These are phyloP conservation scores for Euphorbia tirucalli DNA, from an alignment of 345 rosid species.

Conservation along the genomic window DNA sequence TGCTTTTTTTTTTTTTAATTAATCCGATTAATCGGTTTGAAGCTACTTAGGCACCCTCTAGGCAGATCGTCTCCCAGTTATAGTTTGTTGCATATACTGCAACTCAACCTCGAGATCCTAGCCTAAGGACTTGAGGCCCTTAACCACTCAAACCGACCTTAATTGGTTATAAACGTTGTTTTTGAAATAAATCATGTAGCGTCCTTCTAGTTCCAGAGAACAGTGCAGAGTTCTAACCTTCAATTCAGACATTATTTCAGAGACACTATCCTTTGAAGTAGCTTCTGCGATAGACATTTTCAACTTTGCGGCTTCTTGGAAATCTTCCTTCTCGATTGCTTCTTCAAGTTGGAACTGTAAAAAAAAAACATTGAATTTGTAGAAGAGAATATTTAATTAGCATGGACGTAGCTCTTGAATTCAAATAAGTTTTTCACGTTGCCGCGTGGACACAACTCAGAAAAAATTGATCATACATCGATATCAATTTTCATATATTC, in stretches of 20 bases:
- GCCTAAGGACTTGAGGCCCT: too few species aligned
- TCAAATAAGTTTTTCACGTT: not conserved
- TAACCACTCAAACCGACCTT: too few species aligned
- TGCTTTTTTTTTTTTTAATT: not conserved
- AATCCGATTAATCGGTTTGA: too few species aligned
- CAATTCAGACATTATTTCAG: conserved; percentile 75
- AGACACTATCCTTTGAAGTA: conserved; percentile 61
- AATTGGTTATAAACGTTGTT: too few species aligned
- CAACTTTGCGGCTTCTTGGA: conserved; percentile 77
- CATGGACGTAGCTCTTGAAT: not conserved
- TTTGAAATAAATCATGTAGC: not conserved
- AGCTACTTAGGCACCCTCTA: too few species aligned
- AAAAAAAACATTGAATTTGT: conserved; percentile 7
- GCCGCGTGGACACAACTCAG: not conserved
- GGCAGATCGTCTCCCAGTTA: too few species aligned
- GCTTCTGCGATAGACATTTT: conserved; percentile 71
- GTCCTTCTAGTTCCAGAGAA: not conserved
- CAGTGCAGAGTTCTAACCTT: conserved; percentile 43
- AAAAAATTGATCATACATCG: not conserved
- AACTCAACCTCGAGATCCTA: too few species aligned
- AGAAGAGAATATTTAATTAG: conserved; percentile 4
- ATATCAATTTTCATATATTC: not conserved
- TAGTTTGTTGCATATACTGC: too few species aligned
- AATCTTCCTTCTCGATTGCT: conserved; percentile 84
- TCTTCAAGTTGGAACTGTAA: conserved; percentile 86